These are phyloP conservation scores for Tuber umbilicatum DNA, from an alignment of 495 filamentous ascomycete species.

Conservation along the genomic window DNA sequence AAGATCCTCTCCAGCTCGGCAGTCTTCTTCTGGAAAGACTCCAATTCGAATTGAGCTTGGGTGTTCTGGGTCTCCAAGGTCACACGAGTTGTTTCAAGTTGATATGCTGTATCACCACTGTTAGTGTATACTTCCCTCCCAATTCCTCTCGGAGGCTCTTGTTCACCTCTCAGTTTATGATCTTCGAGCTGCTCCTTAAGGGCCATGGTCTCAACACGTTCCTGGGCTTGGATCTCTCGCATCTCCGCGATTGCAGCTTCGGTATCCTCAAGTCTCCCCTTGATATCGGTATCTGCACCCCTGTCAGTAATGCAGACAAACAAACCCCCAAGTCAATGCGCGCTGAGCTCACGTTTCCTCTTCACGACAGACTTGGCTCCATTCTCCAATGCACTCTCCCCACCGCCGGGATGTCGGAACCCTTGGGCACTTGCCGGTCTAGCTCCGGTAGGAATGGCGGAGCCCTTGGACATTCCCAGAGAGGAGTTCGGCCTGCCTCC, in stretches of 20 bases:
- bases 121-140: conserved; percentile 20
- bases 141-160: conserved; percentile 4
- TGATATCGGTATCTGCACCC: conserved; percentile 35
- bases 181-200: conserved; percentile 38
- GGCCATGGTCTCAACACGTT: conserved; percentile 31
- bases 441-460: conserved; percentile 17
- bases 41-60: conserved; percentile 36
- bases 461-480: conserved; percentile 22
- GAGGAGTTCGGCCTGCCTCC: conserved; percentile 32
- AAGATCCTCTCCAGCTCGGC: conserved; percentile 34
- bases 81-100: conserved; percentile 38
- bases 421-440: conserved; percentile 38
- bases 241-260: conserved; percentile 35
- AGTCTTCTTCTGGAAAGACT: conserved; percentile 27
- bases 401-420: not conserved
- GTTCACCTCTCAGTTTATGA: conserved; percentile 33
- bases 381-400: not conserved
- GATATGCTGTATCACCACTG: conserved; percentile 18
- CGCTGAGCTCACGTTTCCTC: not conserved
- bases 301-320: conserved; percentile 26
- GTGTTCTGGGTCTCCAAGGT: conserved; percentile 38
- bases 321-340: not conserved
- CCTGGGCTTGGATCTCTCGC: conserved; percentile 33
- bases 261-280: conserved; percentile 36
- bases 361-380: not conserved